Percentiles rank a stretch among this genome's conserved stretches.
phyloP scores from a whole-genome alignment of 2,329 filamentous ascomycete species.

The Chrysosporium keratinophilum region DNA sequence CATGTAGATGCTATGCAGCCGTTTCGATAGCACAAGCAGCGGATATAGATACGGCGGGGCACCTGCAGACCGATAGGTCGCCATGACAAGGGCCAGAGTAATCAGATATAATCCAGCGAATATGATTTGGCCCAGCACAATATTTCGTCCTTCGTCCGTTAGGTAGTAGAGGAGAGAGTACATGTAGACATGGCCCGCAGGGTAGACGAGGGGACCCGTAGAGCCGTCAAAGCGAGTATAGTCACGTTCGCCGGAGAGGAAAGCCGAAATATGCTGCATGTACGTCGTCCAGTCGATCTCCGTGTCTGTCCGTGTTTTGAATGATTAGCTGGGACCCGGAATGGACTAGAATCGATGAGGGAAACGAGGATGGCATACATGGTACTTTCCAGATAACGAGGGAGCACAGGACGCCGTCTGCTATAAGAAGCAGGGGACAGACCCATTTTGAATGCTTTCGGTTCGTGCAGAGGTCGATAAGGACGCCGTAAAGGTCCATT shows the following conservation, averaged over 20 bases:
- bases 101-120: constrained; percentile 72
- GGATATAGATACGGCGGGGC: constrained; percentile 76
- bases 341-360: not conserved
- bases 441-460: constrained; percentile 53
- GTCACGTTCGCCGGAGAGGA: constrained; percentile 72
- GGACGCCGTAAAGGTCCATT: constrained; percentile 20
- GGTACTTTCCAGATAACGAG: constrained; percentile 71
- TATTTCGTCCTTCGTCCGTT: constrained; percentile 65
- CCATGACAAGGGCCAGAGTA: constrained; percentile 65
- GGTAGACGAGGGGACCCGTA: constrained; percentile 91
- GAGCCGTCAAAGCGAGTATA: constrained; percentile 76
- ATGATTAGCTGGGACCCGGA: not conserved
- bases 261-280: constrained; percentile 83
- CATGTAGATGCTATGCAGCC: constrained; percentile 86
- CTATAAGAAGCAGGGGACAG: constrained; percentile 54
- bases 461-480: constrained; percentile 40
- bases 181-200: constrained; percentile 84
- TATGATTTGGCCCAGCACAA: constrained; percentile 68
- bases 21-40: constrained; percentile 77
- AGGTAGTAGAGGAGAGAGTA: constrained; percentile 70
- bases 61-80: constrained; percentile 53
- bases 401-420: constrained; percentile 61
- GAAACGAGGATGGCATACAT: constrained; percentile 48
- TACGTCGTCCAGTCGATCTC: constrained; percentile 98
- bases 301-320: constrained; percentile 55